Percentiles rank a stretch among this genome's conserved stretches.
Evolutionary conservation across 2,329 filamentous ascomycete species (phyloP).

Genomic region (Scedosporium minutisporum): DNA sequence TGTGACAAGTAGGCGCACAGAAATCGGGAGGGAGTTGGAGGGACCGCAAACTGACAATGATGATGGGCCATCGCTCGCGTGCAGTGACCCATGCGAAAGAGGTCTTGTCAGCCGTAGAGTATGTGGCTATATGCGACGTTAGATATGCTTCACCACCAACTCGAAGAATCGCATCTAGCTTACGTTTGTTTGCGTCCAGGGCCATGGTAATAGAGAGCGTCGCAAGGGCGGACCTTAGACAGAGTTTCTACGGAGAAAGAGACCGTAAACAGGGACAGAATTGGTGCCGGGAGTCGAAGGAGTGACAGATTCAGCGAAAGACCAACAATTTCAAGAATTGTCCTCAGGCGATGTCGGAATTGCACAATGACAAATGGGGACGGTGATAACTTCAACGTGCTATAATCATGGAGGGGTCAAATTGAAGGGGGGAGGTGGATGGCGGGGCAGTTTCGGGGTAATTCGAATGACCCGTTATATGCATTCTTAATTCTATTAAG

Average conservation of each 20-base stretch:
- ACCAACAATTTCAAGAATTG: not conserved
- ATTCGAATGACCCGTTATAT: not conserved
- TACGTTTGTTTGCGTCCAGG: not conserved
- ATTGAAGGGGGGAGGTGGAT: not conserved
- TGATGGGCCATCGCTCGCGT: constrained; percentile 83
- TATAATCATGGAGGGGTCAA: constrained; percentile 2
- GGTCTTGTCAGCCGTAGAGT: constrained; percentile 67
- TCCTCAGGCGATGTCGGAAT: not conserved
- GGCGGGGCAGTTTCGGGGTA: not conserved
- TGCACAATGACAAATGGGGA: not conserved
- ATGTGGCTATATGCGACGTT: constrained; percentile 47
- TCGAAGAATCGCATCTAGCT: not conserved
- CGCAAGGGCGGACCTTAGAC: not conserved
- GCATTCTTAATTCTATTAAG: not conserved
- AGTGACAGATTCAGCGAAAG: not conserved
- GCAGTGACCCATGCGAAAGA: constrained; percentile 86
- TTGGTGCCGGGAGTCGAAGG: not conserved
- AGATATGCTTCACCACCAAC: not conserved
- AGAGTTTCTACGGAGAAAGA: not conserved
- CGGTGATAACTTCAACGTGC: not conserved
- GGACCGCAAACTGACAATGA: constrained; percentile 53
- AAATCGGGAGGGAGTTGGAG: not conserved
- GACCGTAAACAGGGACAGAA: not conserved
- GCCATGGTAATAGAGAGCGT: not conserved
- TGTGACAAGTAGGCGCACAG: not conserved